A percentile compares a stretch with the other conserved stretches of the same genome.
Evolutionary conservation across 208 protist genomes (phyloP).

Genomic region (Trypanosoma scelopori): DNA sequence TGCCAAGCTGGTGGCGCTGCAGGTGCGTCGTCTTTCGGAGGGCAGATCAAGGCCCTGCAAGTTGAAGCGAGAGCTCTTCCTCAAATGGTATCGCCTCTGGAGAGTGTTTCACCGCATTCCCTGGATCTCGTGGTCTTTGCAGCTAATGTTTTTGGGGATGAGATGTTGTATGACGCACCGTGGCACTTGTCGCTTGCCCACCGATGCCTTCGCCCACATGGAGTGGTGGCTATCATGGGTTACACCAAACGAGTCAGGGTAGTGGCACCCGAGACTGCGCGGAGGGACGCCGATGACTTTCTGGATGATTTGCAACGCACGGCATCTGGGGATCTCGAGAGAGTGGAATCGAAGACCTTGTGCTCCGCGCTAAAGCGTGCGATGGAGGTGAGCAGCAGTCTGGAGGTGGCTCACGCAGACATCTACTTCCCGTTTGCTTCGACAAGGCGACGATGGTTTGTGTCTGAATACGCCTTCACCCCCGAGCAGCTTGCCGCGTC

Average conservation of each 20-base stretch:
- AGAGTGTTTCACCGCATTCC: conserved; percentile 37
- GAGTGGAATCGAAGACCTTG: neutral
- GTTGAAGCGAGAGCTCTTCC: conserved; percentile 3
- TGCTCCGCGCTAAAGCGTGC: conserved; percentile 29
- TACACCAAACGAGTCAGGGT: conserved; percentile 33
- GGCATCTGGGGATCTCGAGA: neutral
- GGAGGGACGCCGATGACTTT: conserved; percentile 46
- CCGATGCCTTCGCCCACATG: conserved; percentile 61
- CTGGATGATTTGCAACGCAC: conserved; percentile 27
- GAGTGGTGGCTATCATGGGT: conserved; percentile 73
- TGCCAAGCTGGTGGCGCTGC: too few species aligned
- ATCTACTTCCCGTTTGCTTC: conserved; percentile 78
- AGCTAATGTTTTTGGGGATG: conserved; percentile 67
- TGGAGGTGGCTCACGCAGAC: conserved; percentile 56
- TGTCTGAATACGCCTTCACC: conserved; percentile 55
- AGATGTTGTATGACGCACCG: conserved; percentile 76
- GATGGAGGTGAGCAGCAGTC: conserved; percentile 32
- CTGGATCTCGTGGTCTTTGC: conserved; percentile 79
- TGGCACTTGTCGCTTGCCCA: conserved; percentile 80
- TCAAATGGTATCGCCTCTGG: conserved; percentile 34
- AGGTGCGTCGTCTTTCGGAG: neutral
- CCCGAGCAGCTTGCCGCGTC: conserved; percentile 45
- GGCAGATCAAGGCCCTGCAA: neutral
- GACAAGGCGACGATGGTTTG: conserved; percentile 67
- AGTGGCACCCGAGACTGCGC: conserved; percentile 48